These are phyloP conservation scores for Malassezia japonica DNA, from an alignment of 1,284 basidiomycete genomes.

Conservation along the genomic window DNA sequence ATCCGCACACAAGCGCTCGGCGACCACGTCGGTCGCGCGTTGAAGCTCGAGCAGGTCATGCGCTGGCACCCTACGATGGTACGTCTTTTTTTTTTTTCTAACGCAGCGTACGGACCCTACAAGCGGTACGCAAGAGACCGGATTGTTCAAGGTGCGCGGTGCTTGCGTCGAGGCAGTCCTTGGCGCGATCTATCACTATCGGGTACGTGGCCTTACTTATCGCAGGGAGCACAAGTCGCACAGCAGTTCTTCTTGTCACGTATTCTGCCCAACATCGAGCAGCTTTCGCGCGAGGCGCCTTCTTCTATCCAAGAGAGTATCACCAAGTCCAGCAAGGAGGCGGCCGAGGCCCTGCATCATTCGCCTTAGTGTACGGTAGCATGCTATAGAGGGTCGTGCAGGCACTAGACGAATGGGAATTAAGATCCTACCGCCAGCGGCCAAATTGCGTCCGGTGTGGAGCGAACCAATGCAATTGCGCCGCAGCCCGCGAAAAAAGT, in stretches of 20 bases:
- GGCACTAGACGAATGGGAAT: background rate
- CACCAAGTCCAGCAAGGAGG: conserved; percentile 1
- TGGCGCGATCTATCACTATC: conserved; percentile 45
- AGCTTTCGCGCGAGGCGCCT: background rate
- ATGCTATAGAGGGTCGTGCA: too few relatives aligned
- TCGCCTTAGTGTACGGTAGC: conserved; percentile 8
- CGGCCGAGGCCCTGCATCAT: conserved; percentile 10
- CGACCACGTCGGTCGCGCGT: conserved; percentile 28
- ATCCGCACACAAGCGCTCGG: conserved; percentile 36
- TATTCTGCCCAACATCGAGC: conserved; percentile 15
- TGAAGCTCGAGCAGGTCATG: conserved; percentile 45
- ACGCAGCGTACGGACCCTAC: conserved; percentile 1
- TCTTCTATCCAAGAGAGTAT: conserved; percentile 3
- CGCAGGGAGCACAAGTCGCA: conserved; percentile 19
- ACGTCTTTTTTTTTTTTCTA: background rate
- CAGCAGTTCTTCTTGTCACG: conserved; percentile 19
- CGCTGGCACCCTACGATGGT: conserved; percentile 41
- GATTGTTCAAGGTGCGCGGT: conserved; percentile 45
- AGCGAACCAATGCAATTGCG: background rate
- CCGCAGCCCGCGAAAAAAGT: conserved; percentile 11
- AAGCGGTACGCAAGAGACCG: conserved; percentile 24
- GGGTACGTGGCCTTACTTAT: conserved; percentile 11
- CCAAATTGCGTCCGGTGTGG: background rate
- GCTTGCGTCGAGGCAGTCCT: conserved; percentile 43
- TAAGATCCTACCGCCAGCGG: conserved; percentile 2